phyloP scores from a whole-genome alignment of 2,329 filamentous ascomycete genomes.

The Ceratocystis variospora region DNA sequence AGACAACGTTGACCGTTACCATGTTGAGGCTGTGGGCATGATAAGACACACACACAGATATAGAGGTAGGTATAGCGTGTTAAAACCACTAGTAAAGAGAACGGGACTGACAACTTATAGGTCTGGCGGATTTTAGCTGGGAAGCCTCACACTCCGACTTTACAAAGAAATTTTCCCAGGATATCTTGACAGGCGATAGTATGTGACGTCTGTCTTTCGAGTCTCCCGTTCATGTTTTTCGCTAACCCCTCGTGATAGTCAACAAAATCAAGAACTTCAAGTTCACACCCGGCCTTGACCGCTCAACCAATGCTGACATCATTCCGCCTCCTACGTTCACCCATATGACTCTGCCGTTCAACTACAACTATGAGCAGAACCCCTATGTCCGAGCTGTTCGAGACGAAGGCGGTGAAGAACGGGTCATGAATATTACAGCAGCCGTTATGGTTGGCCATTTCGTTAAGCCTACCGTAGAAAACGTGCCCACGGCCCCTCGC shows the following conservation, averaged over 20 bases:
- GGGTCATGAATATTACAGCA: slow-evolving; percentile 43
- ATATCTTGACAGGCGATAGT: slow-evolving; percentile 60
- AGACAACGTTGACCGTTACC: slow-evolving; percentile 56
- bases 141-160: slow-evolving; percentile 55
- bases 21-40: slow-evolving; percentile 54
- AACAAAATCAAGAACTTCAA: slow-evolving; percentile 47
- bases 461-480: slow-evolving; percentile 46
- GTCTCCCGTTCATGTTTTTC: too few species aligned
- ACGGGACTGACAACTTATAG: slow-evolving; percentile 25
- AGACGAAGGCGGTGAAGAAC: slow-evolving; percentile 38
- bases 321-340: slow-evolving; percentile 70
- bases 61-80: slow-evolving; percentile 38
- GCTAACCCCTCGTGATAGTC: slow-evolving; percentile 28
- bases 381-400: slow-evolving; percentile 53
- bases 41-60: slow-evolving; percentile 77
- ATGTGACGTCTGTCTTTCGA: slow-evolving; percentile 20
- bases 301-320: slow-evolving; percentile 49
- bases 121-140: slow-evolving; percentile 75
- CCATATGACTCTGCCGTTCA: slow-evolving; percentile 59
- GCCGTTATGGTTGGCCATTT: slow-evolving; percentile 47
- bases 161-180: slow-evolving; percentile 55
- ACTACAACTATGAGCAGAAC: slow-evolving; percentile 75
- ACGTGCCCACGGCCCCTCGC: slow-evolving; percentile 48
- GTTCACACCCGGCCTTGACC: slow-evolving; percentile 48
- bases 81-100: background rate